These are phyloP conservation scores for Trametes cingulata DNA, from an alignment of 768 basidiomycete genomes.

Conservation along the genomic window DNA sequence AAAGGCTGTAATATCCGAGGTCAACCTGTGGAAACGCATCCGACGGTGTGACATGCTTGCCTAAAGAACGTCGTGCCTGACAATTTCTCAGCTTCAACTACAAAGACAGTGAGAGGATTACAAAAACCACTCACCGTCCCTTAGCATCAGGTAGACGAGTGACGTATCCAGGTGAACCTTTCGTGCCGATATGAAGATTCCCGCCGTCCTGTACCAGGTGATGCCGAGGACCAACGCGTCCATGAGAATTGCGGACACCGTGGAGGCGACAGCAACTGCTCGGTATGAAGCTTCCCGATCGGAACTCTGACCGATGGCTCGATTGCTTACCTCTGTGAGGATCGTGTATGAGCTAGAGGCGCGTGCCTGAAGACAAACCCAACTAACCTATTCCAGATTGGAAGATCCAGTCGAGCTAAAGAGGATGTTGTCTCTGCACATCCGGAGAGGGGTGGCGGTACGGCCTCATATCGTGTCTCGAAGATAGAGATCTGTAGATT, in stretches of 20 bases:
- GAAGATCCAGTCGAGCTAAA: not conserved
- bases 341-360: not conserved
- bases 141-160: not conserved
- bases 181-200: not conserved
- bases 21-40: not conserved
- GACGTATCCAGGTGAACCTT: not conserved
- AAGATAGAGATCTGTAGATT: not conserved
- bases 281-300: not conserved
- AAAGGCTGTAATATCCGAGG: not conserved
- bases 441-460: not conserved
- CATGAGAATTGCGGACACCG: not conserved
- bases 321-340: not conserved
- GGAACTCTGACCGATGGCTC: no score
- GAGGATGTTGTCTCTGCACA: not conserved
- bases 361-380: not conserved
- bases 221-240: conserved; percentile 4
- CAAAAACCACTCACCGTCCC: not conserved
- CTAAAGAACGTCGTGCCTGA: conserved; percentile 1
- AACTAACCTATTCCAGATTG: not conserved
- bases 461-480: not conserved
- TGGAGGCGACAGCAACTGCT: not conserved
- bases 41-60: not conserved
- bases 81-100: not conserved
- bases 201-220: conserved; percentile 15
- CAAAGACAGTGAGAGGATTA: no score